Percentiles rank a stretch among this genome's conserved stretches.
These are phyloP conservation scores for Cicer bijugum DNA, from an alignment of 306 rosid species.

Conservation along the genomic window DNA sequence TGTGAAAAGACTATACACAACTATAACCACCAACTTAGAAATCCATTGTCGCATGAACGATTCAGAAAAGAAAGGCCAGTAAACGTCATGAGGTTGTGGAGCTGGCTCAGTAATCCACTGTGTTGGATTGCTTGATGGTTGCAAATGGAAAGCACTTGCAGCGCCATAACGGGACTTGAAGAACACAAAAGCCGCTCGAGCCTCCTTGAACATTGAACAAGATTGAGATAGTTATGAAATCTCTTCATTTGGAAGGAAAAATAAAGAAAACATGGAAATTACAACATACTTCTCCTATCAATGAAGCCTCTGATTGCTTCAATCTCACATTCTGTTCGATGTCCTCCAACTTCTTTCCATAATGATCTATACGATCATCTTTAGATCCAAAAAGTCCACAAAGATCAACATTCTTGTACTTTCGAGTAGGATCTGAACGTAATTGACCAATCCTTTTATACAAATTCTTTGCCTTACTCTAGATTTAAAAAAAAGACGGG, in stretches of 20 bases:
- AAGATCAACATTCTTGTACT: slow-evolving; percentile 41
- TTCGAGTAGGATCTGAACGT: slow-evolving; percentile 56
- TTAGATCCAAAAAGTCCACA: slow-evolving; percentile 63
- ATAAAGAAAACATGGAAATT: slow-evolving; percentile 37
- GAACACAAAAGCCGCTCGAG: slow-evolving; percentile 89
- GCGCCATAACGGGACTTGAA: slow-evolving; percentile 83
- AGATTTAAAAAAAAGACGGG: slow-evolving; percentile 41
- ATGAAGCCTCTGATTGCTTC: slow-evolving; percentile 69
- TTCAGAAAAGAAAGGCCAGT: slow-evolving; percentile 94
- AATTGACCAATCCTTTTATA: slow-evolving; percentile 55
- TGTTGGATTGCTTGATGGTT: slow-evolving; percentile 80
- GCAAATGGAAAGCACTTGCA: slow-evolving; percentile 76
- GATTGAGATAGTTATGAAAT: slow-evolving; percentile 16
- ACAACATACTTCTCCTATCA: slow-evolving; percentile 75
- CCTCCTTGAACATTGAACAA: slow-evolving; percentile 62
- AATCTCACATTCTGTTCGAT: slow-evolving; percentile 73
- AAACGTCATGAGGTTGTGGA: slow-evolving; percentile 89
- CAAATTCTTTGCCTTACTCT: slow-evolving; percentile 65
- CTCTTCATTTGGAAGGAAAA: slow-evolving; percentile 8
- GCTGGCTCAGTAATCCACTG: slow-evolving; percentile 85
- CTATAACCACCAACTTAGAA: slow-evolving; percentile 73
- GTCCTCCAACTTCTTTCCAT: slow-evolving; percentile 71
- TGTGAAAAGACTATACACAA: slow-evolving; percentile 66
- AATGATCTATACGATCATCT: slow-evolving; percentile 60
- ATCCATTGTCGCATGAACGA: slow-evolving; percentile 87